These are phyloP conservation scores for Sarocladiaceae sp. DNA, from an alignment of 2,329 filamentous ascomycete genomes.

Conservation along the genomic window DNA sequence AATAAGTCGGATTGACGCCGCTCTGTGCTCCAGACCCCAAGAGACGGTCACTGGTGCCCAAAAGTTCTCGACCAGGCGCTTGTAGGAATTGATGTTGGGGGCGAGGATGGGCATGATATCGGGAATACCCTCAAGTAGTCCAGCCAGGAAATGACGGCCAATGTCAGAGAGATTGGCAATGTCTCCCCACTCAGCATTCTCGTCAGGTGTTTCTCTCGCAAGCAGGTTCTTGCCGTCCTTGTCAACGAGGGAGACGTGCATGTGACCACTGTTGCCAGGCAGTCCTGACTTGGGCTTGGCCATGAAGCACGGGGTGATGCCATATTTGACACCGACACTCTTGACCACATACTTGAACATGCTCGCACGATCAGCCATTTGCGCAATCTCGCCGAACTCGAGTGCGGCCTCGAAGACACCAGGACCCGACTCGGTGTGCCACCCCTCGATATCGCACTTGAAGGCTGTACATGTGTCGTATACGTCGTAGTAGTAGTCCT, in stretches of 20 bases:
- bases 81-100: constrained; percentile 96
- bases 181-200: constrained; percentile 68
- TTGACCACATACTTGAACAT: constrained; percentile 96
- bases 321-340: constrained; percentile 78
- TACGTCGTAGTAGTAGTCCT: constrained; percentile 87
- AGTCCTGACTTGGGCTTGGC: constrained; percentile 89
- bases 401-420: constrained; percentile 95
- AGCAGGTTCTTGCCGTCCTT: constrained; percentile 80
- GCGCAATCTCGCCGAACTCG: constrained; percentile 79
- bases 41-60: constrained; percentile 98
- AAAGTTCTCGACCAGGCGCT: constrained; percentile 96
- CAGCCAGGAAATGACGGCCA: constrained; percentile 89
- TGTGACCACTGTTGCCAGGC: constrained; percentile 92
- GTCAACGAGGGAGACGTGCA: constrained; percentile 87
- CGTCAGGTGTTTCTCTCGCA: constrained; percentile 66
- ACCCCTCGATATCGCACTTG: constrained; percentile 80
- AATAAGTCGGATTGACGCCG: constrained; percentile 85
- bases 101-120: constrained; percentile 95
- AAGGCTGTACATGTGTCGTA: constrained; percentile 78
- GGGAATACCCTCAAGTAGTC: constrained; percentile 80
- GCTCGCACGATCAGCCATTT: constrained; percentile 88
- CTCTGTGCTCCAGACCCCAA: constrained; percentile 94
- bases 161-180: constrained; percentile 78
- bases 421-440: constrained; percentile 92
- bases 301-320: constrained; percentile 98